phyloP scores from a whole-genome alignment of 306 rosid species.

The Trifolium pratense region DNA sequence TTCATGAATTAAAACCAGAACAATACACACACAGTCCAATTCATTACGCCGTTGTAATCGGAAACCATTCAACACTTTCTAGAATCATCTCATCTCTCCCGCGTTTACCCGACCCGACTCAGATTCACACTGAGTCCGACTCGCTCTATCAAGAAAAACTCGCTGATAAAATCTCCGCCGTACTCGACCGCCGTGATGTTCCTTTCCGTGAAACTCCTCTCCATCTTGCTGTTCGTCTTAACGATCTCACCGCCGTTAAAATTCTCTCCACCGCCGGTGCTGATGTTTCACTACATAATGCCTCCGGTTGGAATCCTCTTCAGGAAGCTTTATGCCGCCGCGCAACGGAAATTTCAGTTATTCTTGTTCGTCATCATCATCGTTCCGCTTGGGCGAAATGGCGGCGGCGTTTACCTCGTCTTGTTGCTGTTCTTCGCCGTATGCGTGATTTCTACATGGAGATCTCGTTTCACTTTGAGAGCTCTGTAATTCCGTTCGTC shows the following conservation, averaged over 20 bases:
- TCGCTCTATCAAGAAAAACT: conserved; percentile 80
- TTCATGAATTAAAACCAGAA: conserved; percentile 56
- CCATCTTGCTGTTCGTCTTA: conserved; percentile 82
- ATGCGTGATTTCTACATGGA: conserved; percentile 99
- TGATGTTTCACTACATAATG: conserved; percentile 57
- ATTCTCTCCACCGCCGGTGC: conserved; percentile 57
- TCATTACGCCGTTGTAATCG: conserved; percentile 74
- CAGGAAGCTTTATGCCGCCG: conserved; percentile 48
- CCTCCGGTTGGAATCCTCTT: conserved; percentile 53
- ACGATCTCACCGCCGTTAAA: conserved; percentile 52
- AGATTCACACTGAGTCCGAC: conserved; percentile 70
- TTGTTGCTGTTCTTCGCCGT: conserved; percentile 74
- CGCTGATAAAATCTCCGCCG: conserved; percentile 69
- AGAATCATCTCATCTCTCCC: conserved; percentile 70
- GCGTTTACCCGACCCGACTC: conserved; percentile 69
- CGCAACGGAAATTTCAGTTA: conserved; percentile 19
- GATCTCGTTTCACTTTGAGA: conserved; percentile 92
- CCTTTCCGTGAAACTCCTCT: conserved; percentile 85
- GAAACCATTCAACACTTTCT: conserved; percentile 66
- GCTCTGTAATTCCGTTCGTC: conserved; percentile 94
- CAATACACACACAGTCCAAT: conserved; percentile 76
- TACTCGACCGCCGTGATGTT: conserved; percentile 89
- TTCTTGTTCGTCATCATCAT: conserved; percentile 42
- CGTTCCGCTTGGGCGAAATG: conserved; percentile 53
- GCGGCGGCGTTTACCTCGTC: conserved; percentile 90